phyloP scores from a whole-genome alignment of 768 basidiomycete genomes.

The Candolleomyces efflorescens region DNA sequence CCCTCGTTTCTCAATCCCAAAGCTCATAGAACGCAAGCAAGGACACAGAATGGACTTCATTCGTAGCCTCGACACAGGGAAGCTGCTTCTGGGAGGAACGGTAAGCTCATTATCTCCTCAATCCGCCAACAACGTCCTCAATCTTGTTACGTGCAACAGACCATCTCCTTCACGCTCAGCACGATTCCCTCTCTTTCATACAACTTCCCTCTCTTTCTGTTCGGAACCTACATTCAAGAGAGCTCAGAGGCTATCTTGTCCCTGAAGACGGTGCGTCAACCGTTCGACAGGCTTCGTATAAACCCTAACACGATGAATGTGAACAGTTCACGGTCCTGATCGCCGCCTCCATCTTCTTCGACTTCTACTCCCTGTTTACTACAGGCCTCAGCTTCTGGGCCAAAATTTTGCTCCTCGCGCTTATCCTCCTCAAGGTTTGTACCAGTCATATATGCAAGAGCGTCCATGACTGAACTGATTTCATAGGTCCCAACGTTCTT shows the following conservation, averaged over 20 bases:
- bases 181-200: constrained; percentile 62
- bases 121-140: neutral
- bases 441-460: neutral
- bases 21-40: neutral
- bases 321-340: constrained; percentile 63
- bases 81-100: constrained; percentile 59
- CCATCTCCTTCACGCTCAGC: constrained; percentile 53
- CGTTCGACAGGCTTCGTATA: neutral
- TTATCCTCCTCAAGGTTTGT: constrained; percentile 25
- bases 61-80: constrained; percentile 68
- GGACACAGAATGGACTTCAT: constrained; percentile 53
- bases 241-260: constrained; percentile 60
- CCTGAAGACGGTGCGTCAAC: constrained; percentile 50
- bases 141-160: constrained; percentile 31
- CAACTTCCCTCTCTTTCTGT: constrained; percentile 81
- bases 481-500: constrained; percentile 57
- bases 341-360: constrained; percentile 57
- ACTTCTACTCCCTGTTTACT: constrained; percentile 64
- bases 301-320: neutral
- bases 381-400: constrained; percentile 54
- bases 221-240: constrained; percentile 72
- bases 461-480: neutral
- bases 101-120: constrained; percentile 33
- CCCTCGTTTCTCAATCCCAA: neutral
- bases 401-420: constrained; percentile 48